Evolutionary conservation across 2,329 filamentous ascomycete genomes (phyloP).

Genomic region (Harringtonia aguacate): DNA sequence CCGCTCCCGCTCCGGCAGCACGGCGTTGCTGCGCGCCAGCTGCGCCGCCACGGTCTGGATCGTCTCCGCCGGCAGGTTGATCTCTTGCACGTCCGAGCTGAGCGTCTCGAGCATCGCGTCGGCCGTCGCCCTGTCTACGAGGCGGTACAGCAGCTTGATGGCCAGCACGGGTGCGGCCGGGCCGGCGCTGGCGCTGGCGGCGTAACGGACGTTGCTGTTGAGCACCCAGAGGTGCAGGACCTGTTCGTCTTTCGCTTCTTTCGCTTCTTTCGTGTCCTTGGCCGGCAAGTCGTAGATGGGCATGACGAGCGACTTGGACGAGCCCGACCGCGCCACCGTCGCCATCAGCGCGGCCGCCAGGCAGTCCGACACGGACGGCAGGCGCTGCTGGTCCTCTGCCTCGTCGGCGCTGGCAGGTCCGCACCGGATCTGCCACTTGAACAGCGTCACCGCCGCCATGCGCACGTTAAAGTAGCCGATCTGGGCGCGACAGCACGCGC

Average conservation of each 20-base stretch:
- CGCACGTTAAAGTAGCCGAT: slow-evolving; percentile 37
- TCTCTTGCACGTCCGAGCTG: slow-evolving; percentile 47
- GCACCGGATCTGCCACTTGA: slow-evolving; percentile 47
- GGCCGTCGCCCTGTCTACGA: slow-evolving; percentile 30
- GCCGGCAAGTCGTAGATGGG: slow-evolving; percentile 20
- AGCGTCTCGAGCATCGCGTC: slow-evolving; percentile 38
- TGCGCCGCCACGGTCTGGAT: slow-evolving; percentile 31
- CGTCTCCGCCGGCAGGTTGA: slow-evolving; percentile 39
- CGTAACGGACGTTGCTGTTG: slow-evolving; percentile 42
- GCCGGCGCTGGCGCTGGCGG: slow-evolving; percentile 33
- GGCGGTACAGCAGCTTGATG: slow-evolving; percentile 42
- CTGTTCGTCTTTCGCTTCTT: no score
- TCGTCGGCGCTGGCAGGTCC: slow-evolving; percentile 1
- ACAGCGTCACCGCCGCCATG: slow-evolving; percentile 35
- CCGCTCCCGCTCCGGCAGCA: slow-evolving; percentile 46
- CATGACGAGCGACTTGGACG: slow-evolving; percentile 43
- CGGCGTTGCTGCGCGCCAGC: slow-evolving; percentile 35
- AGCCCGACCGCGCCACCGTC: slow-evolving; percentile 44
- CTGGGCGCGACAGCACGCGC: slow-evolving; percentile 31
- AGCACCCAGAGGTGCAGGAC: slow-evolving; percentile 44
- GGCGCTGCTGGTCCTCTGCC: not conserved
- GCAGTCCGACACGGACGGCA: slow-evolving; percentile 32
- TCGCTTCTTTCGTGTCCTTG: no score
- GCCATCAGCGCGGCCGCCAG: slow-evolving; percentile 41
- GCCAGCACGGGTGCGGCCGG: slow-evolving; percentile 22